A percentile compares a stretch with the other conserved stretches of the same genome.
Evolutionary conservation across 306 rosid species (phyloP).

Genomic region (Morella rubra): DNA sequence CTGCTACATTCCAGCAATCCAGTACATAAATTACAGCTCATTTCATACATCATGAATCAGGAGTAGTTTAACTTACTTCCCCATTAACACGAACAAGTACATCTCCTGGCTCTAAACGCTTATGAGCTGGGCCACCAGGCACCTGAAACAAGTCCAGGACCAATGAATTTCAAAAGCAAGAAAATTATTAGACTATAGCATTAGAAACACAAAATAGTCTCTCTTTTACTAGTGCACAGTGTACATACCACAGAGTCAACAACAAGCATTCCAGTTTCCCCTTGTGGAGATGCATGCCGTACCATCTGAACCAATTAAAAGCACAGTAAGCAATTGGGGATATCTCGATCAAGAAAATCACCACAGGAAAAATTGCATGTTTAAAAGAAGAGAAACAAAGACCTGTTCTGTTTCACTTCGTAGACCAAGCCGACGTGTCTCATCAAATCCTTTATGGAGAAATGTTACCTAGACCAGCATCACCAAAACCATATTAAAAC

Average conservation of each 20-base stretch:
- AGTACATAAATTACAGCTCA: not conserved
- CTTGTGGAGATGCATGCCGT: slow-evolving; percentile 66
- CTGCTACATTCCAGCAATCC: not conserved
- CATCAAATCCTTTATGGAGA: slow-evolving; percentile 96
- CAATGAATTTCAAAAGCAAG: slow-evolving; percentile 21
- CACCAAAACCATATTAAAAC: slow-evolving; percentile 14
- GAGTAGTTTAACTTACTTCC: slow-evolving; percentile 58
- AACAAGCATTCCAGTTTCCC: slow-evolving; percentile 98
- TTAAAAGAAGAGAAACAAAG: slow-evolving; percentile 19
- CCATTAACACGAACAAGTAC: slow-evolving; percentile 93
- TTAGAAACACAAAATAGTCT: not conserved
- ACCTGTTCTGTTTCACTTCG: slow-evolving; percentile 94
- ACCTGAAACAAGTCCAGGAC: slow-evolving; percentile 60
- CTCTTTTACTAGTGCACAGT: slow-evolving; percentile 5
- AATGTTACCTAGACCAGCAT: slow-evolving; percentile 65
- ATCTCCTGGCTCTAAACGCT: slow-evolving; percentile 91
- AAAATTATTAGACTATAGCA: not conserved
- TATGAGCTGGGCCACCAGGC: slow-evolving; percentile 89
- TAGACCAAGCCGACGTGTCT: slow-evolving; percentile 93
- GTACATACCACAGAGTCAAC: slow-evolving; percentile 87
- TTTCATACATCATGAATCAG: not conserved
- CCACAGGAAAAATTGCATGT: not conserved
- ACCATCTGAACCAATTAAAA: slow-evolving; percentile 64
- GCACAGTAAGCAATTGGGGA: slow-evolving; percentile 23
- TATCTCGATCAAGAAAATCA: slow-evolving; percentile 21